phyloP scores from a whole-genome alignment of 345 rosid genomes.

The Isatis tinctoria region DNA sequence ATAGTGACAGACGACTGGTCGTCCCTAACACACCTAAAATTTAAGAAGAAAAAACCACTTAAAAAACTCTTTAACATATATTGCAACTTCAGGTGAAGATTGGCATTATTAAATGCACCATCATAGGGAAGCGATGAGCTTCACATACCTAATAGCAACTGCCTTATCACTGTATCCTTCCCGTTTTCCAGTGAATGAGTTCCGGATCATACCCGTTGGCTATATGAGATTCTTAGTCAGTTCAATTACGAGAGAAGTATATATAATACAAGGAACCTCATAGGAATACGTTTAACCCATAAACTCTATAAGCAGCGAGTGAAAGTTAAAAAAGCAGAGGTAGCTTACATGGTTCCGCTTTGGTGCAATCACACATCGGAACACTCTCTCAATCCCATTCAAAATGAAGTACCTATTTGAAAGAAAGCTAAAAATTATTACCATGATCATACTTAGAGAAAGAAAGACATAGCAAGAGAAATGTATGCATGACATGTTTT shows the following conservation, averaged over 20 bases:
- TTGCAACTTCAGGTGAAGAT: constrained; percentile 7
- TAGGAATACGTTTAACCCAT: background rate
- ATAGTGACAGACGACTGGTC: constrained; percentile 76
- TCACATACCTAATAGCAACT: constrained; percentile 69
- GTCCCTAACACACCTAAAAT: constrained; percentile 81
- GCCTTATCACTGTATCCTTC: constrained; percentile 92
- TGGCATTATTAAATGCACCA: constrained; percentile 7
- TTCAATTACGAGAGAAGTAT: constrained; percentile 9
- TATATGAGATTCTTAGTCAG: constrained; percentile 45
- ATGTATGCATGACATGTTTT: background rate
- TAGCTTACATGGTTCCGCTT: constrained; percentile 88
- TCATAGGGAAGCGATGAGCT: constrained; percentile 1
- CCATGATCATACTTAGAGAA: background rate
- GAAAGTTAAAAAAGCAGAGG: background rate
- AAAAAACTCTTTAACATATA: background rate
- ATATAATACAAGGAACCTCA: background rate
- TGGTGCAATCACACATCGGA: constrained; percentile 74
- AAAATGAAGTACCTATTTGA: constrained; percentile 67
- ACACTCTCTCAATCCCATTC: constrained; percentile 96
- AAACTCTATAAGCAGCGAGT: background rate
- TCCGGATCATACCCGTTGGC: constrained; percentile 85
- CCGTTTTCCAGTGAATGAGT: constrained; percentile 72
- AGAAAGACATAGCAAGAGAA: background rate
- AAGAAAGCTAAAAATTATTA: constrained; percentile 20
- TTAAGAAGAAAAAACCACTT: constrained; percentile 12